These are phyloP conservation scores for Scheffersomyces lignosus DNA, from an alignment of 805 yeast species.

Conservation along the genomic window DNA sequence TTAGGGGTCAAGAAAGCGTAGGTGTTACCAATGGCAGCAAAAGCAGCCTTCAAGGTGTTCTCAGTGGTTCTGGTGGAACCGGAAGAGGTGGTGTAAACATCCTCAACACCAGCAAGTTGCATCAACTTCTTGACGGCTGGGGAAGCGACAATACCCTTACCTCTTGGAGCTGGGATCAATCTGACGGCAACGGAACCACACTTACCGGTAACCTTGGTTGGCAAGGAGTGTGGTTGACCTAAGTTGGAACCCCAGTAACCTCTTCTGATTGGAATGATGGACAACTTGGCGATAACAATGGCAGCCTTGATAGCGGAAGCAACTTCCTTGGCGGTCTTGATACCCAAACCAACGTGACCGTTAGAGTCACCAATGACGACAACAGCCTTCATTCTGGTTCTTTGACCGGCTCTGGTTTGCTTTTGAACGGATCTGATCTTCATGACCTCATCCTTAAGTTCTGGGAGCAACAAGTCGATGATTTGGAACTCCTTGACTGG, in stretches of 20 bases:
- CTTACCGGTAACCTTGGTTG: conserved; percentile 98
- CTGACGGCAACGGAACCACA: conserved; percentile 99
- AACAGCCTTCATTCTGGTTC: conserved; percentile 99
- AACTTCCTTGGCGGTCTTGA: conserved; percentile 99
- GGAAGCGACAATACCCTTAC: conserved; percentile 99
- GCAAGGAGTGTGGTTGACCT: conserved; percentile 99
- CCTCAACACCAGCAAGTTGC: conserved; percentile 99
- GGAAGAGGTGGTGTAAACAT: conserved; percentile 97
- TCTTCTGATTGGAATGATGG: conserved; percentile 99
- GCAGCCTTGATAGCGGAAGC: conserved; percentile 99
- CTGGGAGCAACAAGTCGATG: conserved; percentile 94
- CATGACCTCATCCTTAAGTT: conserved; percentile 97
- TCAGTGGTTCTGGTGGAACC: conserved; percentile 99
- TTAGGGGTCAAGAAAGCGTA: conserved; percentile 99
- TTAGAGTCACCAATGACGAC: conserved; percentile 99
- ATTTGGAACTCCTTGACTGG: conserved; percentile 99
- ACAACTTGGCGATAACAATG: conserved; percentile 97
- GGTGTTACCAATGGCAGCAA: conserved; percentile 99
- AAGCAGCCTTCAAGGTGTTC: conserved; percentile 99
- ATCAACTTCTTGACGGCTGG: conserved; percentile 99
- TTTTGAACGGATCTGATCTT: conserved; percentile 99
- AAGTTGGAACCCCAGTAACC: conserved; percentile 99
- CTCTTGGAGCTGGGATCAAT: conserved; percentile 99
- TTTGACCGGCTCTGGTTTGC: conserved; percentile 99
- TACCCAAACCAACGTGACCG: conserved; percentile 99